These are phyloP conservation scores for Phialocephala subalpina DNA, from an alignment of 2,329 filamentous ascomycete species.

Conservation along the genomic window DNA sequence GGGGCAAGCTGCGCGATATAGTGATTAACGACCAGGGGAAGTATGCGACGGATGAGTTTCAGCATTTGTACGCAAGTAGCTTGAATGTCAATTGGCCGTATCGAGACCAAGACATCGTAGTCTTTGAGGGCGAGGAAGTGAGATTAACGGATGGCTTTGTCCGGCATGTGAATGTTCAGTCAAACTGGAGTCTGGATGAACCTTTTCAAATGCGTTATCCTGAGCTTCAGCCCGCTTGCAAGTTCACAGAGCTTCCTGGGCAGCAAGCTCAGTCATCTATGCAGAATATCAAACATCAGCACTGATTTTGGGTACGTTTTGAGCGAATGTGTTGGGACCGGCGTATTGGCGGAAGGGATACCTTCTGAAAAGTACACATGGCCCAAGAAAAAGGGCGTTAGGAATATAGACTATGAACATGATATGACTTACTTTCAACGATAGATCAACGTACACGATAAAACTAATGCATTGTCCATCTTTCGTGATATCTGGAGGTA, in stretches of 20 bases:
- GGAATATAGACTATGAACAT: background rate
- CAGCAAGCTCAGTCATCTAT: background rate
- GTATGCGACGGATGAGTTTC: slow-evolving; percentile 50
- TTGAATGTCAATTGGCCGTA: slow-evolving; percentile 48
- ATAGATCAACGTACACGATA: background rate
- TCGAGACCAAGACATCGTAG: slow-evolving; percentile 31
- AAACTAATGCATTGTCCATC: background rate
- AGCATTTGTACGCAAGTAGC: slow-evolving; percentile 45
- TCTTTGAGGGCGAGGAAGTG: slow-evolving; percentile 35
- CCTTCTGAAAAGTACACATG: background rate
- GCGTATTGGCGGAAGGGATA: background rate
- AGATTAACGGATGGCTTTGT: slow-evolving; percentile 33
- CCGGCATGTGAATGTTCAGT: slow-evolving; percentile 29
- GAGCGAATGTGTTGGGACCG: background rate
- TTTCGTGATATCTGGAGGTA: background rate
- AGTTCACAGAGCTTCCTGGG: slow-evolving; percentile 21
- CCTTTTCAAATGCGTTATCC: slow-evolving; percentile 38
- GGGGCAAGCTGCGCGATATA: slow-evolving; percentile 46
- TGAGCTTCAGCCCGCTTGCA: slow-evolving; percentile 34
- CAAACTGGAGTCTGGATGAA: slow-evolving; percentile 40
- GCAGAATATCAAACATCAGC: slow-evolving; percentile 11
- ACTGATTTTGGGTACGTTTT: background rate
- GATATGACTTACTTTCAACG: background rate
- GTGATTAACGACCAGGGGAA: slow-evolving; percentile 47
- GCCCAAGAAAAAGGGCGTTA: background rate